Base-by-base conservation (phyloP, 2,329 filamentous ascomycete species). In the Trichoderma oligosporum region DNA sequence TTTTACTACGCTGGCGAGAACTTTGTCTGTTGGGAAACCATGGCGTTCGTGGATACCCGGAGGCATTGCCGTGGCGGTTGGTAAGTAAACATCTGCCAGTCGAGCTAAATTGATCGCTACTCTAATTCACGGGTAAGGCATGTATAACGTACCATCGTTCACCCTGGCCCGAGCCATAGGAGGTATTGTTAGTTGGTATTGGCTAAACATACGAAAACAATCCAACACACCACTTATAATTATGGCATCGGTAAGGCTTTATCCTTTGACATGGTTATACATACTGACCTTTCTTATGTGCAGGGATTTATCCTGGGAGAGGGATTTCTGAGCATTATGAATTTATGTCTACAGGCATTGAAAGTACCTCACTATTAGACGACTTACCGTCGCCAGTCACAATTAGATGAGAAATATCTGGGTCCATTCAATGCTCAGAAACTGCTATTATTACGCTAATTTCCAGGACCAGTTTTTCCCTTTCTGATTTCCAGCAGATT, bases 111-210 rank as follows among this genome's bases (percentile, higher is more conserved):
- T 18, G 41, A 27, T 8, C 27, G 7, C 6, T 25, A 18, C 3
- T 42, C 25, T 57, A 36, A 42, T 49, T 18, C 12, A 53, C 31
- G 2, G 27, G 4, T 16, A 64, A 87, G 88, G 94, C 47, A 99
- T 99, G 85, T 99, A 97, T 74, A 99, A 97, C 66, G 91, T 93
- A 0, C 94, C 94, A 0, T 96, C 91, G 0, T 99, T 99, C 69
- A 99, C 94, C 0, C 77, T 99, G 35, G 92, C 94, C 0, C 79
- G 94, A 61, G 89, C 91, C 0, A 83, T 90, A 8, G 94, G 94
- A 2, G 94, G 94, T 0, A 46, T 84, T 7, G 64, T 82, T 25
- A 86, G 84, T 61, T 91, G 88, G 80, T 94, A 88, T 74, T 97
- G 91, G 91, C 78, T 75, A 75, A 70, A 67, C 74, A 70, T 68